A percentile compares a stretch with the other conserved stretches of the same genome.
Evolutionary conservation across 78 protist genomes (phyloP).

Genomic region (Diacronema lutheri): DNA sequence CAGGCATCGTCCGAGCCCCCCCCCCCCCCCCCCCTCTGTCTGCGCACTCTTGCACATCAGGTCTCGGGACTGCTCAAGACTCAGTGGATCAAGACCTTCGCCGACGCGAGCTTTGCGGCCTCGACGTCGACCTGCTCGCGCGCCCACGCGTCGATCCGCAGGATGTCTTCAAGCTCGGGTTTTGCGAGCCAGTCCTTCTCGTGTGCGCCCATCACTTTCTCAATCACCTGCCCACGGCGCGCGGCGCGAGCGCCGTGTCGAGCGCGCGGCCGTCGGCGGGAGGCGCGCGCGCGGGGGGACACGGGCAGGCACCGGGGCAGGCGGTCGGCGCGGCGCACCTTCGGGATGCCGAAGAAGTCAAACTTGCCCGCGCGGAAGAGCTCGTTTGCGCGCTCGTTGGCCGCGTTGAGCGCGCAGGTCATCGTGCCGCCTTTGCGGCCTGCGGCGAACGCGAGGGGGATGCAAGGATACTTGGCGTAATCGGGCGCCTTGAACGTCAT

Average conservation of each 20-base stretch:
- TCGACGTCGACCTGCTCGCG: conserved; percentile 4
- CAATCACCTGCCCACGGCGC: too few relatives aligned
- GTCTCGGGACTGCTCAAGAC: too few relatives aligned
- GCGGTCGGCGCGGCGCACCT: not conserved
- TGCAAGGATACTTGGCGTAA: conserved; percentile 7
- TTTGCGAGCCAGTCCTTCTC: not conserved
- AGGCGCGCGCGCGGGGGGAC: not conserved
- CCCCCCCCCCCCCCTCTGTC: too few relatives aligned
- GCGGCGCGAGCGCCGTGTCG: too few relatives aligned
- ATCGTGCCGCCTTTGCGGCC: conserved; percentile 35
- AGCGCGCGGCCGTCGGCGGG: too few relatives aligned
- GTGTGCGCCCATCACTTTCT: conserved; percentile 6
- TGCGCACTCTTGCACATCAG: too few relatives aligned
- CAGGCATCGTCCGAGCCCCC: too few relatives aligned
- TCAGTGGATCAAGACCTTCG: not conserved
- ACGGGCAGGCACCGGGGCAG: not conserved
- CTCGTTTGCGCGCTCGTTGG: conserved; percentile 39
- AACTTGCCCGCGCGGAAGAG: conserved; percentile 1
- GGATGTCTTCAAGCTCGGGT: conserved; percentile 32
- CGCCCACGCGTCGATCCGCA: conserved; percentile 24
- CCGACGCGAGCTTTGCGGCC: not conserved
- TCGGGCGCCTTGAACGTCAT: conserved; percentile 31
- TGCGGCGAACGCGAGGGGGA: conserved; percentile 9
- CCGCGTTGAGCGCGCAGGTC: conserved; percentile 52
- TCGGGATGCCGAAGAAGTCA: conserved; percentile 14